These are phyloP conservation scores for Rhodotorula sp. DNA, from an alignment of 1,284 basidiomycete genomes.

Conservation along the genomic window DNA sequence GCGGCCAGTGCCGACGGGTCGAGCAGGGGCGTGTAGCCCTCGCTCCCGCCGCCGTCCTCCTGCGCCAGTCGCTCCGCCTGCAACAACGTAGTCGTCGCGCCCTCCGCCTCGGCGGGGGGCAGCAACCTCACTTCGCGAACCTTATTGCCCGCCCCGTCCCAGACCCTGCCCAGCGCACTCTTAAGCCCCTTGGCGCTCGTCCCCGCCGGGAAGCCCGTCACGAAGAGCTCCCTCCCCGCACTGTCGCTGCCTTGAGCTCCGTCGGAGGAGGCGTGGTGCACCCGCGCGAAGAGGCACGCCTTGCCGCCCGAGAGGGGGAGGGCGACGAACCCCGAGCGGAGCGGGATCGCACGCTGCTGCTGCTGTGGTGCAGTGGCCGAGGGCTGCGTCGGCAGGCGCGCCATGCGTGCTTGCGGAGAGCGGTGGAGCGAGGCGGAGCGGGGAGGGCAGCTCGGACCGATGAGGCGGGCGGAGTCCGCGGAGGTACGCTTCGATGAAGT, in stretches of 20 bases:
- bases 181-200: slow-evolving; percentile 23
- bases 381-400: slow-evolving; percentile 19
- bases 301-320: slow-evolving; percentile 25
- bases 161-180: slow-evolving; percentile 22
- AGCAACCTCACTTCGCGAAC: slow-evolving; percentile 11
- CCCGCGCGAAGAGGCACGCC: slow-evolving; percentile 21
- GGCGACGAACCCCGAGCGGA: slow-evolving; percentile 31
- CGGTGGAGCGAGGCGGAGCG: neutral
- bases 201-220: slow-evolving; percentile 28
- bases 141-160: slow-evolving; percentile 9
- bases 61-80: slow-evolving; percentile 2
- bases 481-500: neutral
- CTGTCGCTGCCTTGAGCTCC: neutral
- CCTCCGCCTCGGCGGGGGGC: neutral
- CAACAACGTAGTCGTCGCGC: neutral
- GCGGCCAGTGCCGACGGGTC: neutral
- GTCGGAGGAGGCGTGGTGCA: slow-evolving; percentile 10
- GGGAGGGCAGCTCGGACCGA: neutral
- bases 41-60: neutral
- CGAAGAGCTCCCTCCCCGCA: slow-evolving; percentile 15
- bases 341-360: neutral
- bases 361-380: neutral
- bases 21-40: slow-evolving; percentile 11
- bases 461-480: neutral
- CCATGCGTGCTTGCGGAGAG: slow-evolving; percentile 2